Conservation (phyloP, 116 monocot genomes). For the Trichopus zeylanicus region DNA sequence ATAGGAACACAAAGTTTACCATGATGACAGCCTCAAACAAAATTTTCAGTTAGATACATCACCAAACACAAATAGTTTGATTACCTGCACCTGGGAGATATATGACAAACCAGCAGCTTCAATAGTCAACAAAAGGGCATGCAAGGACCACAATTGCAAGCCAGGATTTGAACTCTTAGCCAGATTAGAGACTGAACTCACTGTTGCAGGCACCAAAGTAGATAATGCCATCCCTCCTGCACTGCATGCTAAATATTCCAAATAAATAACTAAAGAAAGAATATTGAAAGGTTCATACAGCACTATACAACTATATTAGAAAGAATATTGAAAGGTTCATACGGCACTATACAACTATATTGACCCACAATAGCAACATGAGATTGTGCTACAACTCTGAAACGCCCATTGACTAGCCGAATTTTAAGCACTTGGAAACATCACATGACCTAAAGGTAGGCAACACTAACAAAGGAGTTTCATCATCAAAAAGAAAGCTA, state of each 20-base stretch:
- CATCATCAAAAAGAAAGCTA: too few relatives aligned
- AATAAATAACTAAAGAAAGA: neutral
- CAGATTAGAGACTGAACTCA: conserved; percentile 64
- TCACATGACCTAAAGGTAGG: too few relatives aligned
- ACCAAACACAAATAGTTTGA: neutral
- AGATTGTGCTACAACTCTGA: too few relatives aligned
- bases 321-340: neutral
- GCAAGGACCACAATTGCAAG: conserved; percentile 82
- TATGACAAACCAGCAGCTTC: conserved; percentile 99
- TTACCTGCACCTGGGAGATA: conserved; percentile 94
- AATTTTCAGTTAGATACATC: neutral
- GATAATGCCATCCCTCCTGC: conserved; percentile 99
- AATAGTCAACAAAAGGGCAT: conserved; percentile 92
- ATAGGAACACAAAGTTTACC: too few relatives aligned
- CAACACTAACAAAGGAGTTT: too few relatives aligned
- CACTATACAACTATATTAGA: neutral
- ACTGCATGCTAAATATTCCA: conserved; percentile 44
- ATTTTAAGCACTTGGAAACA: too few relatives aligned
- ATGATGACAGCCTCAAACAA: too few relatives aligned
- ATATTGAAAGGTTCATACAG: neutral
- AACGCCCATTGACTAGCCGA: too few relatives aligned
- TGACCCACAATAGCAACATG: too few relatives aligned
- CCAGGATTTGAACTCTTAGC: conserved; percentile 71
- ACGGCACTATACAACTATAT: neutral
- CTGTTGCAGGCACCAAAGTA: conserved; percentile 75